Evolutionary conservation across 495 filamentous ascomycete genomes (phyloP).

Genomic region (Penicillium malachiteum): DNA sequence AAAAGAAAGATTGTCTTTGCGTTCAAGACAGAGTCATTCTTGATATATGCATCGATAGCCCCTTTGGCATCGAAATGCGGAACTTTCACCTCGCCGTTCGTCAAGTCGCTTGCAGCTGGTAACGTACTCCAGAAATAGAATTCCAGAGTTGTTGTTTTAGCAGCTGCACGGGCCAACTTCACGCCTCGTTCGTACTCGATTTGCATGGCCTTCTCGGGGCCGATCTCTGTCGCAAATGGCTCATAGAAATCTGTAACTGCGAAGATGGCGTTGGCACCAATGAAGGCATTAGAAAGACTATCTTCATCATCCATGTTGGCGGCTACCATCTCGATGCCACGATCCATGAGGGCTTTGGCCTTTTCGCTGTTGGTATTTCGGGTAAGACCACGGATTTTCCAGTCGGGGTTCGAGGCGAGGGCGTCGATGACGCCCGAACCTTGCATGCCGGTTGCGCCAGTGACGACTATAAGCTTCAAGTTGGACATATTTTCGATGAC

Average conservation of each 20-base stretch:
- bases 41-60: slow-evolving; percentile 26
- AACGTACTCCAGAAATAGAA: slow-evolving; percentile 15
- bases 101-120: background rate
- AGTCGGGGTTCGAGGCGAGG: slow-evolving; percentile 33
- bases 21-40: slow-evolving; percentile 15
- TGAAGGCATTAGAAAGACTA: slow-evolving; percentile 42
- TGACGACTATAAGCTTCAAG: slow-evolving; percentile 20
- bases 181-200: slow-evolving; percentile 36
- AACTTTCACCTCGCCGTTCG: slow-evolving; percentile 16
- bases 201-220: slow-evolving; percentile 11
- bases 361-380: slow-evolving; percentile 34
- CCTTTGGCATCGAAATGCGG: slow-evolving; percentile 31
- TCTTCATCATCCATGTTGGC: slow-evolving; percentile 42
- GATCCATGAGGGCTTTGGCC: slow-evolving; percentile 28
- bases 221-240: background rate
- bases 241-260: slow-evolving; percentile 1
- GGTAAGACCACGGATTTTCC: slow-evolving; percentile 36
- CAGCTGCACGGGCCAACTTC: slow-evolving; percentile 43
- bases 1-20: background rate
- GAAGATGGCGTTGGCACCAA: slow-evolving; percentile 41
- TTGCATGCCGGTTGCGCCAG: slow-evolving; percentile 36
- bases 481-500: background rate
- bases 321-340: slow-evolving; percentile 50
- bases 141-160: slow-evolving; percentile 34
- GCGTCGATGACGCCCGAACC: slow-evolving; percentile 38